Evolutionary conservation across 768 basidiomycete species (phyloP).

Genomic region (Megacollybia marginata): DNA sequence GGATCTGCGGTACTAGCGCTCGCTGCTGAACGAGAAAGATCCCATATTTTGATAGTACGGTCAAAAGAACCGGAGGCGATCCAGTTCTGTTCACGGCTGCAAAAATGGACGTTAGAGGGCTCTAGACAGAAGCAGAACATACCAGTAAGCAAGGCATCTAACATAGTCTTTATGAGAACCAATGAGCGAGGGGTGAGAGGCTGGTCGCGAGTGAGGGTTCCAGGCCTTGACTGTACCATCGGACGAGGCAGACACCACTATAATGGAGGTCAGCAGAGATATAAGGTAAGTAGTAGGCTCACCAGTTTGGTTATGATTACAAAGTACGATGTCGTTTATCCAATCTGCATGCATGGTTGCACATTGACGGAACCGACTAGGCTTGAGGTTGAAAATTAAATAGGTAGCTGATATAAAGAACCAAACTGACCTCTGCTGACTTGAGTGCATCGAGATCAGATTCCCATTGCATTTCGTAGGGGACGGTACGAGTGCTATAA

Average conservation of each 20-base stretch:
- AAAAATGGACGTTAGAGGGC: background rate
- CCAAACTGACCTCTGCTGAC: conserved; percentile 38
- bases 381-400: conserved; percentile 23
- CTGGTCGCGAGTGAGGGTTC: conserved; percentile 67
- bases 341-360: conserved; percentile 90
- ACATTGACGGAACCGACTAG: conserved; percentile 74
- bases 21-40: conserved; percentile 41
- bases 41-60: conserved; percentile 92
- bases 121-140: conserved; percentile 10
- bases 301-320: conserved; percentile 89
- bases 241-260: conserved; percentile 89
- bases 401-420: background rate
- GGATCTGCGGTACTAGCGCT: conserved; percentile 29
- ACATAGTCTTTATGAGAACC: conserved; percentile 85
- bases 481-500: conserved; percentile 31
- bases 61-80: conserved; percentile 93
- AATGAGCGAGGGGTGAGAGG: conserved; percentile 56
- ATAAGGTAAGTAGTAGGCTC: conserved; percentile 13
- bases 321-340: conserved; percentile 91
- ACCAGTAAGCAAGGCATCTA: conserved; percentile 73
- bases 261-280: conserved; percentile 4
- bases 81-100: conserved; percentile 76
- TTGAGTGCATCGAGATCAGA: conserved; percentile 49
- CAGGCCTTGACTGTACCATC: conserved; percentile 93
- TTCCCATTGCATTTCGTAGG: conserved; percentile 77